phyloP scores from a whole-genome alignment of 345 rosid species.

The Salix suchowensis region DNA sequence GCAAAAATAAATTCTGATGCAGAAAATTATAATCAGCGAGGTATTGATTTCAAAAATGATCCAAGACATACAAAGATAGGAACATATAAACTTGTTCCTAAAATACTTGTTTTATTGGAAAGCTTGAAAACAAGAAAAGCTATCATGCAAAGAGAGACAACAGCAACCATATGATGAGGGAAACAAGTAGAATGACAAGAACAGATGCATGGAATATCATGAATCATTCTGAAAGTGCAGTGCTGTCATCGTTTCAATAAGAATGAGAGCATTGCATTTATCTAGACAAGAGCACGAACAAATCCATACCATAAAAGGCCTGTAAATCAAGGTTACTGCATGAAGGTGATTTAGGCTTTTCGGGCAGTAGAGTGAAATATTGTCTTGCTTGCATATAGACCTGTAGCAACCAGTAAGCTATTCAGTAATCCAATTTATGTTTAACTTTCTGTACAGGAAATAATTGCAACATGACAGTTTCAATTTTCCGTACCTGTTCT shows the following conservation, averaged over 20 bases:
- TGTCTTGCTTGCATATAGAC: slow-evolving; percentile 18
- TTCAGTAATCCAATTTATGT: neutral
- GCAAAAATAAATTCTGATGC: neutral
- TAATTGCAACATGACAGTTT: neutral
- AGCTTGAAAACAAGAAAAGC: neutral
- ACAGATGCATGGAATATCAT: neutral
- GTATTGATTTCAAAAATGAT: neutral
- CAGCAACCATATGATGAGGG: too few relatives aligned
- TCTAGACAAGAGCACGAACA: neutral
- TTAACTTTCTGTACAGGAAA: neutral
- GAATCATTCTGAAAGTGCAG: neutral
- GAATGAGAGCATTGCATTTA: neutral
- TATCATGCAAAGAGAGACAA: neutral
- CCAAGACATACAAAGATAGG: neutral
- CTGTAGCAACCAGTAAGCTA: slow-evolving; percentile 18
- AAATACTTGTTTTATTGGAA: neutral
- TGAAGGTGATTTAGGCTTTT: slow-evolving; percentile 48
- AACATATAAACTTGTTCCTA: neutral
- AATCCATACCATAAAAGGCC: slow-evolving; percentile 47
- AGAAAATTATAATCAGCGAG: neutral
- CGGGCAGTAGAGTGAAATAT: slow-evolving; percentile 33
- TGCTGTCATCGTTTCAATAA: neutral
- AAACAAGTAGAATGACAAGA: neutral
- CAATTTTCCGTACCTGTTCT: slow-evolving; percentile 22
- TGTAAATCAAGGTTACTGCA: slow-evolving; percentile 39